phyloP scores from a whole-genome alignment of 768 basidiomycete species.

The Clavaria fumosa region DNA sequence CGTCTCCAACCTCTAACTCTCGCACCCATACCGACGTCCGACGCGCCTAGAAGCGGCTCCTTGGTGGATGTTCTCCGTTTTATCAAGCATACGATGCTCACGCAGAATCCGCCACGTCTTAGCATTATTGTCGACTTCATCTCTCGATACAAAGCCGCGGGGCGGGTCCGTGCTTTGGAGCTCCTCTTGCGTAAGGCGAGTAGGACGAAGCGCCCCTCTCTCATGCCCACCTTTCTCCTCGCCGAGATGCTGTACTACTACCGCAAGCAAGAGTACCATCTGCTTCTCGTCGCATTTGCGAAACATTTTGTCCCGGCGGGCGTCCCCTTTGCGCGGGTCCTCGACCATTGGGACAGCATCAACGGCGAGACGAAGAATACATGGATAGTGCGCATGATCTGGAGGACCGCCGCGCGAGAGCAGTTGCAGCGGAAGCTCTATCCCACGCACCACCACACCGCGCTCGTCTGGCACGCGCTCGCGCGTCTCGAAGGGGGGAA shows the following conservation, averaged over 20 bases:
- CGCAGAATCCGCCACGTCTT: no score
- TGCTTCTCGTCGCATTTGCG: slow-evolving; percentile 30
- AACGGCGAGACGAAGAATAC: slow-evolving; percentile 7
- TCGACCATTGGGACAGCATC: slow-evolving; percentile 7
- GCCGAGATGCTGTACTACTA: slow-evolving; percentile 31
- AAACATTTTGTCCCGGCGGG: slow-evolving; percentile 37
- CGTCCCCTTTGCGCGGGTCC: slow-evolving; percentile 29
- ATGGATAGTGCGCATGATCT: slow-evolving; percentile 8
- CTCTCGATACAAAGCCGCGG: slow-evolving; percentile 21
- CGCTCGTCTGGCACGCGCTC: slow-evolving; percentile 28
- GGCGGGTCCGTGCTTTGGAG: slow-evolving; percentile 20
- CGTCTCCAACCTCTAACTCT: no score
- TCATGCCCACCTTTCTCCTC: slow-evolving; percentile 19
- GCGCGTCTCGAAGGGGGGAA: slow-evolving; percentile 12
- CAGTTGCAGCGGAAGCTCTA: slow-evolving; percentile 19
- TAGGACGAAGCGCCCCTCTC: slow-evolving; percentile 10
- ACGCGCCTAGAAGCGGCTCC: no score
- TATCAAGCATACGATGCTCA: no score
- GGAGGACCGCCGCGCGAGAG: no score
- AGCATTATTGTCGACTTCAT: no score
- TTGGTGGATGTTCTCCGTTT: no score
- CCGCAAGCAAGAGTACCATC: slow-evolving; percentile 13
- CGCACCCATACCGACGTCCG: no score
- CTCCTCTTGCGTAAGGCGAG: slow-evolving; percentile 21
- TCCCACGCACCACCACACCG: slow-evolving; percentile 20